Conservation (phyloP, 306 rosid species). For the Crataegus laevigata region DNA sequence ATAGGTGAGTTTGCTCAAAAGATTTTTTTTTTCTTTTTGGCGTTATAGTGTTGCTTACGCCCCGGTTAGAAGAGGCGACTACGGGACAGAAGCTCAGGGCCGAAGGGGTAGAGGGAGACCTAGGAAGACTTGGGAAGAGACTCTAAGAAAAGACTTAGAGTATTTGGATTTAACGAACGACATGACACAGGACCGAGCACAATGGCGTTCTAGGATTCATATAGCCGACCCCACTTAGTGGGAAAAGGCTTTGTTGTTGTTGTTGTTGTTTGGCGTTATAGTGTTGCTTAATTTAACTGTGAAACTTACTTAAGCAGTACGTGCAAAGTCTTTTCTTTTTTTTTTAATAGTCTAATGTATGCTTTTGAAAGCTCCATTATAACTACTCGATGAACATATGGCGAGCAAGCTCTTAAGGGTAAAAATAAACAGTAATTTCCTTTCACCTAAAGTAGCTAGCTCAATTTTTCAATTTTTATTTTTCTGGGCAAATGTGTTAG, state of each 20-base stretch:
- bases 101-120: no score
- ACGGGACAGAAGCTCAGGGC: no score
- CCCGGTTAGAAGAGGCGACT: no score
- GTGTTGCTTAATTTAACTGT: background rate
- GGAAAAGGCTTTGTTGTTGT: no score
- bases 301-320: background rate
- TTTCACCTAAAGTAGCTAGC: background rate
- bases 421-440: background rate
- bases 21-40: background rate
- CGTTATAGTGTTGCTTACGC: background rate
- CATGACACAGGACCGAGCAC: no score
- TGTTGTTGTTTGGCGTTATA: background rate
- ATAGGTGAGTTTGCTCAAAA: constrained; percentile 37
- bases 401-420: background rate
- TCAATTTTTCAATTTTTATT: background rate
- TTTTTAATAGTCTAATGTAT: background rate
- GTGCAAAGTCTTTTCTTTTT: background rate
- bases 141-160: no score
- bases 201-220: no score
- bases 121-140: no score
- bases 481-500: background rate
- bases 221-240: no score
- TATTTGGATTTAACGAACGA: no score
- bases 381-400: background rate
- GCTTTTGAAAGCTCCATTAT: background rate